Evolutionary conservation across 257 asterid species (phyloP), one percentile per base, ranked within the genome.

Genomic region (Verbascum thapsus): DNA sequence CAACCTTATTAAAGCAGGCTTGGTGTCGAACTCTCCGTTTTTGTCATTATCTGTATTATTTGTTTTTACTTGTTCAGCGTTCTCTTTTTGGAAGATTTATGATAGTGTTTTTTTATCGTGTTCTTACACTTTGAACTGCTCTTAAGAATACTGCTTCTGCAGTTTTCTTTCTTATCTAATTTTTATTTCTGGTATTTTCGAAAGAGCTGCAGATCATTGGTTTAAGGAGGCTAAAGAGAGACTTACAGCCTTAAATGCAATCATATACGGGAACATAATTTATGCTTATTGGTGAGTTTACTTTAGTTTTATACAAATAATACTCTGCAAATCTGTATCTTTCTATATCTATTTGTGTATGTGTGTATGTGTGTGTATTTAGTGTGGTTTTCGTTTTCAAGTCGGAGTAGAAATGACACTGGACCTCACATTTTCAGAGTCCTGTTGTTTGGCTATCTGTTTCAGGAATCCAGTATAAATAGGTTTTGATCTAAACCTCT

Each of bases 151-250:
- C 10, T 13, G 5, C 7, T 30, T 56, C 2, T 45, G 70, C 12
- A 18, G 34, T 53, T 68, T 49, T 53, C 66, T 39, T 54, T 44
- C 63, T 58, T 69, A 63, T 70, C 72, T 77, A 12, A 72, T 71
- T 51, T 80, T 74, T 71, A 67, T 66, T 58, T 71, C 52, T 67
- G 42, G 44, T 74, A 63, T 77, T 83, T 72, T 67, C 71, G 78
- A 76, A 76, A 92, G 99, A 73, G 91, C 95, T 83, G 96, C 99
- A 45, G 97, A 94, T 78, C 66, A 3, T 70, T 94, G 99, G 96
- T 94, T 94, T 83, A 73, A 82, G 83, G 91, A 90, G 85, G 97
- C 96, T 42, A 94, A 85, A 76, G 86, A 83, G 74, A 78, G 72
- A 54, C 81, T 82, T 72, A 50, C 77, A 51, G 67, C 81, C 61